Evolutionary conservation across 148 eudicot genomes (phyloP).

Genomic region (Heliamphora exappendiculata): DNA sequence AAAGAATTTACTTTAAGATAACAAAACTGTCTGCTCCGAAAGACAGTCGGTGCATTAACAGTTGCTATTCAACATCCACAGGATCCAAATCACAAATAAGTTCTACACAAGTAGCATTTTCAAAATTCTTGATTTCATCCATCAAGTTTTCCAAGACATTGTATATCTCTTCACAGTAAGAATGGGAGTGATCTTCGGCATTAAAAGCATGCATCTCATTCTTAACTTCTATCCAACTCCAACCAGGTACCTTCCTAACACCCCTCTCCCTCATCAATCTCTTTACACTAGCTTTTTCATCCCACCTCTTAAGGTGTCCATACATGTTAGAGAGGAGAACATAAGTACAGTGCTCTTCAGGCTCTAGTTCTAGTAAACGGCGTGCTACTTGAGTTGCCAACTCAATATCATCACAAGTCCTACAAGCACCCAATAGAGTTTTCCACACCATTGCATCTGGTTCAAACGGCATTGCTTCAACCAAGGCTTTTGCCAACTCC

Average conservation of each 20-base stretch:
- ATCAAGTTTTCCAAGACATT: conserved; percentile 27
- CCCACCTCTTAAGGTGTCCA: conserved; percentile 53
- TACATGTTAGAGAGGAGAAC: conserved; percentile 62
- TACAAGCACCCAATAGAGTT: conserved; percentile 61
- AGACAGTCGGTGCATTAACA: background rate
- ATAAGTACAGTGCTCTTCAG: conserved; percentile 63
- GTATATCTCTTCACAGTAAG: conserved; percentile 35
- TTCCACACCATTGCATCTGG: conserved; percentile 73
- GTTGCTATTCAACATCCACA: background rate
- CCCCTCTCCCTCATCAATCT: conserved; percentile 62
- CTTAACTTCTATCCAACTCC: conserved; percentile 73
- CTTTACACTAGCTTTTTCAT: conserved; percentile 50
- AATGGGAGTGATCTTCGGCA: conserved; percentile 55
- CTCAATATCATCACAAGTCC: conserved; percentile 56
- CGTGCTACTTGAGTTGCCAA: conserved; percentile 48
- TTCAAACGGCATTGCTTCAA: conserved; percentile 64
- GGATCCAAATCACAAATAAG: conserved; percentile 4
- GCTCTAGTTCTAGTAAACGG: conserved; percentile 50
- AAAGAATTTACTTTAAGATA: too few species aligned
- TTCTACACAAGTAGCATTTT: conserved; percentile 16
- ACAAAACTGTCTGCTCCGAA: background rate
- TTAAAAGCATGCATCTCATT: conserved; percentile 53
- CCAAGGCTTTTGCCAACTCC: conserved; percentile 45
- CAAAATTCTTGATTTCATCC: conserved; percentile 30
- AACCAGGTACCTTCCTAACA: conserved; percentile 68